Evolutionary conservation across 2,329 filamentous ascomycete species (phyloP).

Genomic region (Colletotrichum eremochloae): DNA sequence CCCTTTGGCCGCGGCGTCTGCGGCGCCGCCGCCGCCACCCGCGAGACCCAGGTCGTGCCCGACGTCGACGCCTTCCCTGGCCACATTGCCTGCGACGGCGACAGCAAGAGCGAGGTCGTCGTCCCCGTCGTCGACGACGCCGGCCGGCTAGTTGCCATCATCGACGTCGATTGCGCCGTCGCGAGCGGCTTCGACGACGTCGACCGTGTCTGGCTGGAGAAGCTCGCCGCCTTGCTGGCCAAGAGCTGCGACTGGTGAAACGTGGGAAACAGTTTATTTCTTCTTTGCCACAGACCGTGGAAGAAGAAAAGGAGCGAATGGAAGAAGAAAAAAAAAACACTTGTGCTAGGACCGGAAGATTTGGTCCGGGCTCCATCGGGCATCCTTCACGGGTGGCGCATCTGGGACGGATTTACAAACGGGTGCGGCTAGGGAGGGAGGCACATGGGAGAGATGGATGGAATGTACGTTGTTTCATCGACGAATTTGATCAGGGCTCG

Average conservation of each 20-base stretch:
- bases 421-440: neutral
- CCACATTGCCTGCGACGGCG: slow-evolving; percentile 85
- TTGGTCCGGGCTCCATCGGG: neutral
- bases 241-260: slow-evolving; percentile 74
- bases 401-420: neutral
- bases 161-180: slow-evolving; percentile 83
- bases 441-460: neutral
- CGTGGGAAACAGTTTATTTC: neutral
- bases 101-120: slow-evolving; percentile 84
- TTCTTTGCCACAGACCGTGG: neutral
- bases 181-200: slow-evolving; percentile 76
- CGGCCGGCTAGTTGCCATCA: slow-evolving; percentile 76
- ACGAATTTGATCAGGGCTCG: neutral
- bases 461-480: neutral
- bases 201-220: slow-evolving; percentile 75
- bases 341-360: neutral
- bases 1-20: slow-evolving; percentile 81
- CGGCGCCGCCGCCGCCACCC: slow-evolving; percentile 73
- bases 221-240: slow-evolving; percentile 71
- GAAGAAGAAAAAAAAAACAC: neutral
- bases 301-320: rapidly evolving
- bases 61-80: slow-evolving; percentile 83
- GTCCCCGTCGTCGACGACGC: slow-evolving; percentile 71
- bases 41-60: slow-evolving; percentile 73
- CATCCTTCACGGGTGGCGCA: neutral